phyloP scores from a whole-genome alignment of 2,329 filamentous ascomycete species.

The Biscogniauxia marginata region DNA sequence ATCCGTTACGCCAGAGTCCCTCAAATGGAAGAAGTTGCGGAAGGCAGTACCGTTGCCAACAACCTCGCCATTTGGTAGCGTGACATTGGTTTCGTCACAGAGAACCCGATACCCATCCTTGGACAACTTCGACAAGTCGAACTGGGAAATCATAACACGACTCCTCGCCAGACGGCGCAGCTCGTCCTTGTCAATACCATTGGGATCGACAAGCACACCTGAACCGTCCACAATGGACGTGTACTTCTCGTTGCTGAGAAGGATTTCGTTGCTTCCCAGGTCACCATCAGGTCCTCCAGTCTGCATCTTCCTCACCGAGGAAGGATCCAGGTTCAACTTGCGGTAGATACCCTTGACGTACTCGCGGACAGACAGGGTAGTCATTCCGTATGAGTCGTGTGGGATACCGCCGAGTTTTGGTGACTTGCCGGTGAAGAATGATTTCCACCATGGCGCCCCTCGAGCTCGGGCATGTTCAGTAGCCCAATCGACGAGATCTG shows the following conservation, averaged over 20 bases:
- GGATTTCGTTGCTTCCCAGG: slow-evolving; percentile 94
- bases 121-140: slow-evolving; percentile 82
- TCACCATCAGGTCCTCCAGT: slow-evolving; percentile 97
- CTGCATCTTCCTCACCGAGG: slow-evolving; percentile 87
- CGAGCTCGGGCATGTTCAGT: slow-evolving; percentile 86
- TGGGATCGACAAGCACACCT: slow-evolving; percentile 89
- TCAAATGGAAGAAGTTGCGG: slow-evolving; percentile 96
- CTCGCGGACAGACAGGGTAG: slow-evolving; percentile 91
- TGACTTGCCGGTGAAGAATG: slow-evolving; percentile 99
- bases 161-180: slow-evolving; percentile 80
- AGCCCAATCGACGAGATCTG: slow-evolving; percentile 97
- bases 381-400: slow-evolving; percentile 97
- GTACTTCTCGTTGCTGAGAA: slow-evolving; percentile 94
- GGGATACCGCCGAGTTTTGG: slow-evolving; percentile 94
- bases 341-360: slow-evolving; percentile 97
- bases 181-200: slow-evolving; percentile 82
- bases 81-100: slow-evolving; percentile 86
- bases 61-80: slow-evolving; percentile 81
- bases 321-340: slow-evolving; percentile 86
- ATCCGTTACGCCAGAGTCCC: slow-evolving; percentile 74
- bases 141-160: slow-evolving; percentile 86
- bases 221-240: slow-evolving; percentile 93
- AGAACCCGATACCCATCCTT: slow-evolving; percentile 86
- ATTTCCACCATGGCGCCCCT: slow-evolving; percentile 98
- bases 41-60: slow-evolving; percentile 91